Evolutionary conservation across 257 asterid species (phyloP).

Genomic region (Solanum pinnatisectum): DNA sequence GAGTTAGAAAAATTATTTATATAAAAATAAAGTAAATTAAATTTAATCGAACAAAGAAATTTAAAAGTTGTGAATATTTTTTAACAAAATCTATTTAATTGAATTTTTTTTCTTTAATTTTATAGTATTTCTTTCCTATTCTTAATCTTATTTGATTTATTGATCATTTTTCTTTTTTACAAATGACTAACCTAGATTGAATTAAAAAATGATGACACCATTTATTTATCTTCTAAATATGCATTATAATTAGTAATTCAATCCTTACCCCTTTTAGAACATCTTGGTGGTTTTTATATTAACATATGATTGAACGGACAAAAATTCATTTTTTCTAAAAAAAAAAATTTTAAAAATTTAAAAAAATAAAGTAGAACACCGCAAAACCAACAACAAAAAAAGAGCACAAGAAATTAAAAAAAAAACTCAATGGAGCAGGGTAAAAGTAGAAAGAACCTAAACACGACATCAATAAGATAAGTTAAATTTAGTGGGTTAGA

Average conservation of each 20-base stretch:
- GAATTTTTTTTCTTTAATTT: not conserved
- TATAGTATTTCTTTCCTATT: not conserved
- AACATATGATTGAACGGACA: not conserved
- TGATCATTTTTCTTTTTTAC: not conserved
- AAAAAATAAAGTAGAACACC: not conserved
- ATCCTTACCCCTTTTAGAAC: not conserved
- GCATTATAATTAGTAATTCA: not conserved
- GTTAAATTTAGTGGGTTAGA: not conserved
- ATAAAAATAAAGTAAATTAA: not conserved
- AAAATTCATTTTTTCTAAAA: not conserved
- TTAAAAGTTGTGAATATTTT: not conserved
- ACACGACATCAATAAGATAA: not conserved
- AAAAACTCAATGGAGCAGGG: not conserved
- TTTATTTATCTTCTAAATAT: not conserved
- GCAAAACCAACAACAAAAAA: not conserved
- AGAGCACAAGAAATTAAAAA: not conserved
- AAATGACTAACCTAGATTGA: not conserved
- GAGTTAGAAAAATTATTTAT: not conserved
- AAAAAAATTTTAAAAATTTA: too few relatives aligned
- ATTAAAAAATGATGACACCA: not conserved
- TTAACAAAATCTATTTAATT: not conserved
- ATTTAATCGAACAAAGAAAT: not conserved
- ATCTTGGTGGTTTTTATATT: not conserved
- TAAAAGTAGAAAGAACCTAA: not conserved
- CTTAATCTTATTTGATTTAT: not conserved